phyloP scores from a whole-genome alignment of 495 filamentous ascomycete species.

The Talaromyces adpressus region DNA sequence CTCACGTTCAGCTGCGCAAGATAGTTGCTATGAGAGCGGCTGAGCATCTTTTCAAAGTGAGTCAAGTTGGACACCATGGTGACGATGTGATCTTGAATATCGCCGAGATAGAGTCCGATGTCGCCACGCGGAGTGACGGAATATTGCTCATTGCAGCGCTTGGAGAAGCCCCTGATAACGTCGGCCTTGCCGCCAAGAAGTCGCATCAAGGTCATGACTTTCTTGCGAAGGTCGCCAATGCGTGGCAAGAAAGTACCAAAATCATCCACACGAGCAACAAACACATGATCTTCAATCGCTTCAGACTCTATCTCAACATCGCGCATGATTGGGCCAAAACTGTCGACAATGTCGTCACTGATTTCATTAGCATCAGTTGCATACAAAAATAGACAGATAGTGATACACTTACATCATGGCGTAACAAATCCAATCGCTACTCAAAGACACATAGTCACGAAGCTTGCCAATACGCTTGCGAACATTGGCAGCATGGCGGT shows the following conservation, averaged over 20 bases:
- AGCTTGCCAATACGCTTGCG: slow-evolving; percentile 86
- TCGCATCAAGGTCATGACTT: slow-evolving; percentile 87
- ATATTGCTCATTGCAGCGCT: slow-evolving; percentile 96
- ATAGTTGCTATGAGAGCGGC: slow-evolving; percentile 92
- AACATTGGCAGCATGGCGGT: slow-evolving; percentile 78
- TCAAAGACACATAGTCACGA: slow-evolving; percentile 87
- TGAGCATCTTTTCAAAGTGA: slow-evolving; percentile 97
- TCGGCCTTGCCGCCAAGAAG: slow-evolving; percentile 94
- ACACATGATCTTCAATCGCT: slow-evolving; percentile 88
- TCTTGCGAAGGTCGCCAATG: slow-evolving; percentile 86
- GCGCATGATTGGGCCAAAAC: slow-evolving; percentile 81
- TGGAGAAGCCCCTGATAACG: slow-evolving; percentile 93
- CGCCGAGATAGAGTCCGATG: slow-evolving; percentile 90
- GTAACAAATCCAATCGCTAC: slow-evolving; percentile 98
- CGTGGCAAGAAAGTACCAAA: slow-evolving; percentile 77
- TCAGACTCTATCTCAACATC: slow-evolving; percentile 85
- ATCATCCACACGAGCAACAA: slow-evolving; percentile 83
- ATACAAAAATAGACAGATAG: neutral
- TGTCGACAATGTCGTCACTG: slow-evolving; percentile 95
- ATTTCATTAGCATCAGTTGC: slow-evolving; percentile 10
- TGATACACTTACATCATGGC: slow-evolving; percentile 74
- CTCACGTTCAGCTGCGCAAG: slow-evolving; percentile 91
- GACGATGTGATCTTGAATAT: slow-evolving; percentile 98
- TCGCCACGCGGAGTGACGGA: slow-evolving; percentile 89
- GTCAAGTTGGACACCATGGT: slow-evolving; percentile 96